A percentile compares a stretch with the other conserved stretches of the same genome.
Conservation (phyloP, 2,329 filamentous ascomycete genomes). For the Hypoxylon sp. region DNA sequence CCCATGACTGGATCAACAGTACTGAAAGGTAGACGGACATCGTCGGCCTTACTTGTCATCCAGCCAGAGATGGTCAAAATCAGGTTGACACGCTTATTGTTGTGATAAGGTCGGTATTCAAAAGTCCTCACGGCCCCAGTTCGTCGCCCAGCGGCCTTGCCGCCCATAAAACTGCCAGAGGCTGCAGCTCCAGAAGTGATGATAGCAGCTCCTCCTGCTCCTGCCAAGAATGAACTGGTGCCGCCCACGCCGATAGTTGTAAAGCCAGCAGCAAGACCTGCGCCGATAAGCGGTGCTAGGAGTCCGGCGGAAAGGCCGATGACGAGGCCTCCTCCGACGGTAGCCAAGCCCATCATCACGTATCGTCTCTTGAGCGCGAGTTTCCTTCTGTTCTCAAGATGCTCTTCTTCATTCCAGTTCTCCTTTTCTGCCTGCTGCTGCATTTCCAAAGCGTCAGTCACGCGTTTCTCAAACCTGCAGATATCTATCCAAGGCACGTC, state of each 20-base stretch:
- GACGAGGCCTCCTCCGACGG: constrained; percentile 92
- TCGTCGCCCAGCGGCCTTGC: constrained; percentile 84
- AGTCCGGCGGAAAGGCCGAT: constrained; percentile 95
- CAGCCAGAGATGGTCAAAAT: constrained; percentile 96
- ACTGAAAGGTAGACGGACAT: constrained; percentile 94
- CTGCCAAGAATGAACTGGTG: constrained; percentile 88
- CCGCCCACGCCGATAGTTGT: constrained; percentile 94
- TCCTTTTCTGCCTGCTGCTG: constrained; percentile 94
- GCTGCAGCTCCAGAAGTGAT: constrained; percentile 91
- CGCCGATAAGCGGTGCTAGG: constrained; percentile 92
- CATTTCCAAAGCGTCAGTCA: constrained; percentile 97
- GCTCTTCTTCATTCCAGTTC: constrained; percentile 97
- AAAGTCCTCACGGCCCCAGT: constrained; percentile 96
- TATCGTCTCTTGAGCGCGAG: constrained; percentile 84
- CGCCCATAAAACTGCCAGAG: constrained; percentile 87
- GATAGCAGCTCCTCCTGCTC: constrained; percentile 90
- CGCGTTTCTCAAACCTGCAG: constrained; percentile 94
- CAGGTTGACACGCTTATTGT: constrained; percentile 96
- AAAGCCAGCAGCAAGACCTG: constrained; percentile 92
- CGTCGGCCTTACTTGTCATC: constrained; percentile 98
- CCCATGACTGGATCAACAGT: constrained; percentile 98
- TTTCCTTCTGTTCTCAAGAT: constrained; percentile 89
- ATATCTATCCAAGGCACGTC: constrained; percentile 92
- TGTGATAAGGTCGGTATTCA: constrained; percentile 95
- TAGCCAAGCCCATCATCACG: constrained; percentile 96